phyloP scores from a whole-genome alignment of 805 yeast genomes.

The Priceomyces fermenticarens region DNA sequence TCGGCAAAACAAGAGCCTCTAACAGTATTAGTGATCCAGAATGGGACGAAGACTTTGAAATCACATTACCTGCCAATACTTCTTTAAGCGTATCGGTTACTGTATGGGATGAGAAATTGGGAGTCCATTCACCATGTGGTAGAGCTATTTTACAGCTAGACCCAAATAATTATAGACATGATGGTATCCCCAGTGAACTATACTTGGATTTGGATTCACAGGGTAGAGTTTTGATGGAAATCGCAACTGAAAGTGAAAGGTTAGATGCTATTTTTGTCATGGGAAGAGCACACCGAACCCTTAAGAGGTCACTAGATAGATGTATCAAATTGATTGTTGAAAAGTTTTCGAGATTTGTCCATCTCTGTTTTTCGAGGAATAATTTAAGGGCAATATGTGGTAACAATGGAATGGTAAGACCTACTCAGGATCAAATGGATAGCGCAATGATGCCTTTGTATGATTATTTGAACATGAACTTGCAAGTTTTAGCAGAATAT shows the following conservation, averaged over 20 bases:
- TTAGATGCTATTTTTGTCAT: slow-evolving; percentile 78
- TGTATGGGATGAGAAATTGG: slow-evolving; percentile 64
- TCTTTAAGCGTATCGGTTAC: slow-evolving; percentile 52
- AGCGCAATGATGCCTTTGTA: slow-evolving; percentile 71
- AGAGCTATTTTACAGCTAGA: slow-evolving; percentile 58
- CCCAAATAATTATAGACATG: slow-evolving; percentile 60
- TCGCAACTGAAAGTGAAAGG: slow-evolving; percentile 76
- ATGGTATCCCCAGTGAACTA: slow-evolving; percentile 63
- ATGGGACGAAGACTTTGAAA: slow-evolving; percentile 87
- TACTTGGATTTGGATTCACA: slow-evolving; percentile 61
- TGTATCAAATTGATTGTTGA: slow-evolving; percentile 68
- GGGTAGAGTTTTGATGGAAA: slow-evolving; percentile 63
- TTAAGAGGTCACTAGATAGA: slow-evolving; percentile 63
- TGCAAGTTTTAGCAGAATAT: slow-evolving; percentile 58
- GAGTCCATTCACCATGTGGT: slow-evolving; percentile 65
- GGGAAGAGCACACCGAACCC: slow-evolving; percentile 68
- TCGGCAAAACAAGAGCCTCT: slow-evolving; percentile 69
- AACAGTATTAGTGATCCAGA: slow-evolving; percentile 63
- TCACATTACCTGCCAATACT: slow-evolving; percentile 36
- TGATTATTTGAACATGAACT: slow-evolving; percentile 67
- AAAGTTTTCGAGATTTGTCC: slow-evolving; percentile 65
- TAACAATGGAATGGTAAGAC: slow-evolving; percentile 38
- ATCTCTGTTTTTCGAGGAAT: slow-evolving; percentile 52
- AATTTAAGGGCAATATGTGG: slow-evolving; percentile 60
- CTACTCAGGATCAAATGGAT: slow-evolving; percentile 49